Base-by-base conservation (phyloP, 805 yeast genomes). In the Candida nonsorbophila region DNA sequence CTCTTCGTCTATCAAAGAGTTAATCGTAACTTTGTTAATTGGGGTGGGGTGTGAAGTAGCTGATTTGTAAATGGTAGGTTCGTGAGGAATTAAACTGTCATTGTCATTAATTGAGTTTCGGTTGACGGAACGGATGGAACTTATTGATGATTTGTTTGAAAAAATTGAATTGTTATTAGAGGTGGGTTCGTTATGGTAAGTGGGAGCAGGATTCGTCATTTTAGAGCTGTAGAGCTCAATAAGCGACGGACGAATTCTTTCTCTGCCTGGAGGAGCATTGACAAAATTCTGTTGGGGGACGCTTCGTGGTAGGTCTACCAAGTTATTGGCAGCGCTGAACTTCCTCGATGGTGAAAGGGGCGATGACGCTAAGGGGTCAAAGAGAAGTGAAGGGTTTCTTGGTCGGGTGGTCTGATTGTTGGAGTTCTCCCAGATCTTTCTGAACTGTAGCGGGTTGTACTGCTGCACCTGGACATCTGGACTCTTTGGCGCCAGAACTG, bases 351-450 rank as follows among this genome's bases (percentile, higher is more conserved):
- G n/a, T n/a, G 44, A 39, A 13, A 26, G 31, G 9, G 69, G 67
- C 3, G 45, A 59, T 1, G 72, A 66, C 2, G 72, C 71, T 32
- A 71, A 53, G 1, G 78, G 78, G 38, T 72, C 78, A 30, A 58
- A 51, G 19, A 67, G 55, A 21, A 71, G 51, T 7, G 75, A 69
- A 4, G 75, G 75, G 32, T 62, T 56, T 37, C 77, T 46, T 20
- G 55, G 67, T 16, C 22, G 26, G 29, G 69, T 51, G 5, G 30
- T 22, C 5, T 31, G 23, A 9, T 24, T 26, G 17, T 24, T 29
- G 7, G 25, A 33, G 5, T 38, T 29, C 23, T 55, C 59, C 62
- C 65, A 59, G 12, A 60, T 57, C 33, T 59, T 58, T 26, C 64
- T 40, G 41, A 59, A 59, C 30, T 55, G 59, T 14, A 55, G 38